Base-by-base conservation (phyloP, 345 rosid genomes). In the Eucalyptus polyanthemos region DNA sequence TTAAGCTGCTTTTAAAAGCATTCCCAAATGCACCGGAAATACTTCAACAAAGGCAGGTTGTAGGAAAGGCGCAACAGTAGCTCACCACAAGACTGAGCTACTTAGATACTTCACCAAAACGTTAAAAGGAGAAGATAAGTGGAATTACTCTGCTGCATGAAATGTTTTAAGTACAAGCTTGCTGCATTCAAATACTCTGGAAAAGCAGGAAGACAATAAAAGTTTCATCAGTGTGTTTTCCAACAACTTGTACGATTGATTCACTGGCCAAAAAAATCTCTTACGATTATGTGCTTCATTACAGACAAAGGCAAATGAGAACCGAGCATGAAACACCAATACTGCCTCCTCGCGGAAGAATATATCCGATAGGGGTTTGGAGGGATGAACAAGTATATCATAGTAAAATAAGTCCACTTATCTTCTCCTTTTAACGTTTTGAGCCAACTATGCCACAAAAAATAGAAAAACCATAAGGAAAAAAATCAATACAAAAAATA, bases 381-480 rank as follows among this genome's bases (percentile, higher is more conserved):
- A 40, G 29, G 85, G 85, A 76, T 76, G 85, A 40, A 76, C 29
- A 72, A 24, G 45, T 72, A 42, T 37, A 37, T 29, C 45, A 69
- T 31, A 25, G 40, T 11, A 50, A 22, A 89, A 24, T 31, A 8
- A 51, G 86, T 50, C 86, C 37, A 37, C 40, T 34, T 87, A 72
- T 88, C 88, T 15, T 87, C 83, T 86, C 89, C 83, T 89, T 86
- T 89, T 60, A 5, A 37, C 45, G 89, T 89, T 87, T 31, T 50
- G 89, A 53, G 47, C 58, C 45, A 45, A 88, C 91, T 92, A 93
- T 42, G 93, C 94, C 90, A 93, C 94, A 87, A 93, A 93, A 76
- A 93, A 92, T 89, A 93, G 87, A 92, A 93, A 93, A 87, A 93
- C 88, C 93, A 93, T 93, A 87, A 93, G 93, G 90, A 93, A 93